These are phyloP conservation scores for Syncephalis fuscata DNA, from an alignment of 371 early-diverging fungal species.

Conservation along the genomic window DNA sequence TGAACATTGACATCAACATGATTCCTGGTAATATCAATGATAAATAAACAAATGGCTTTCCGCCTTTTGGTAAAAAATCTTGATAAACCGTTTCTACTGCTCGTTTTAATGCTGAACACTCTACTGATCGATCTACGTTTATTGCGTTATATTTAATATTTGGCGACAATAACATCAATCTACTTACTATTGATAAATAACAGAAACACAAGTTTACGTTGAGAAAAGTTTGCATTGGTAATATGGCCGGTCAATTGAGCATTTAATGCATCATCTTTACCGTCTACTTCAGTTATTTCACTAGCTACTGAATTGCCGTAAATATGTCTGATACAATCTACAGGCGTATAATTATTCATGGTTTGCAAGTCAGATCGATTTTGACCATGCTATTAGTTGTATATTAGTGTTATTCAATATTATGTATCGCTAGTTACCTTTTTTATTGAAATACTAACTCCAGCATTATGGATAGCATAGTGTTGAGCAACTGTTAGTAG, in stretches of 20 bases:
- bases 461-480: constrained; percentile 82
- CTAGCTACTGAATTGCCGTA: constrained; percentile 60
- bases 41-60: constrained; percentile 86
- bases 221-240: constrained; percentile 68
- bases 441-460: constrained; percentile 66
- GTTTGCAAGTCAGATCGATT: constrained; percentile 64
- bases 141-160: no score
- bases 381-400: constrained; percentile 27
- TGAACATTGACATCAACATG: constrained; percentile 98
- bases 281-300: constrained; percentile 42
- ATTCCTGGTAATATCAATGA: constrained; percentile 63
- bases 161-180: no score
- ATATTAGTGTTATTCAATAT: neutral
- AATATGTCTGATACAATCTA: constrained; percentile 63
- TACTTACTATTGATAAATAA: constrained; percentile 94
- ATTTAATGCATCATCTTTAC: constrained; percentile 19
- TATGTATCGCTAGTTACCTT: constrained; percentile 27
- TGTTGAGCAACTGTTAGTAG: constrained; percentile 73
- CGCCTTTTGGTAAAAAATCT: constrained; percentile 65
- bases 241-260: constrained; percentile 48
- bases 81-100: constrained; percentile 66
- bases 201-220: constrained; percentile 59
- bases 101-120: constrained; percentile 55
- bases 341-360: constrained; percentile 22
- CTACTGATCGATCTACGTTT: constrained; percentile 70